Conservation (phyloP, 352 stramenopile species). For the Phytophthora capsici region DNA sequence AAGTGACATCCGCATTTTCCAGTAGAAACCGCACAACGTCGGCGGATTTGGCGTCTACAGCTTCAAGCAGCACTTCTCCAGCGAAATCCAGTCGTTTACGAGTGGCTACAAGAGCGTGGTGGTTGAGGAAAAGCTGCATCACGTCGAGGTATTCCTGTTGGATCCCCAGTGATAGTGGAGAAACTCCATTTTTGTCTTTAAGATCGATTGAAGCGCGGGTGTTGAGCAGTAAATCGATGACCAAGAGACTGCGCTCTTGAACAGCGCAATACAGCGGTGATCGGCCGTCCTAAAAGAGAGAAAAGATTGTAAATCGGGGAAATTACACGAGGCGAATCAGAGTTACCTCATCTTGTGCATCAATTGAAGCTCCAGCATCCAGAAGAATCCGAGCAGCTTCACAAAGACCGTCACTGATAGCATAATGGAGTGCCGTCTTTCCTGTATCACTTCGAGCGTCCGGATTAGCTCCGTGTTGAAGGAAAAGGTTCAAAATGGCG, state of each 20-base stretch:
- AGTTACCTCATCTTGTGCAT: constrained; percentile 26
- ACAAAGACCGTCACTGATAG: constrained; percentile 24
- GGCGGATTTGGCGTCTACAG: constrained; percentile 5
- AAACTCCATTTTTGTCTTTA: constrained; percentile 10
- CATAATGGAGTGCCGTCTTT: constrained; percentile 30
- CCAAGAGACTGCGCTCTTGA: constrained; percentile 24
- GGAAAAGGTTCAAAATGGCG: constrained; percentile 11
- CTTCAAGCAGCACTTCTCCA: constrained; percentile 13
- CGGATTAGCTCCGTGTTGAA: constrained; percentile 9
- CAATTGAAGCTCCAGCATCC: constrained; percentile 11
- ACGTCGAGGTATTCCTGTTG: constrained; percentile 10
- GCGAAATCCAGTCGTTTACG: constrained; percentile 19
- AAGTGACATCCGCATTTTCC: constrained; percentile 16
- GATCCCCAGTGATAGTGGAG: constrained; percentile 19
- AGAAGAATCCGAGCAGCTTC: constrained; percentile 31
- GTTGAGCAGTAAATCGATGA: constrained; percentile 18
- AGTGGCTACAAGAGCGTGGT: constrained; percentile 27
- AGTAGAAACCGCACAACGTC: constrained; percentile 27
- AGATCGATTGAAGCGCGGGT: constrained; percentile 26
- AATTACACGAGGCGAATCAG: too few species aligned
- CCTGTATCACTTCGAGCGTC: constrained; percentile 23
- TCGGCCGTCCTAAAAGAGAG: constrained; percentile 11
- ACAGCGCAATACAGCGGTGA: constrained; percentile 30
- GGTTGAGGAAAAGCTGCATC: constrained; percentile 35
- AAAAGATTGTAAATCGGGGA: not conserved